phyloP scores from a whole-genome alignment of 164 flowering plant species.

The Piper betle region DNA sequence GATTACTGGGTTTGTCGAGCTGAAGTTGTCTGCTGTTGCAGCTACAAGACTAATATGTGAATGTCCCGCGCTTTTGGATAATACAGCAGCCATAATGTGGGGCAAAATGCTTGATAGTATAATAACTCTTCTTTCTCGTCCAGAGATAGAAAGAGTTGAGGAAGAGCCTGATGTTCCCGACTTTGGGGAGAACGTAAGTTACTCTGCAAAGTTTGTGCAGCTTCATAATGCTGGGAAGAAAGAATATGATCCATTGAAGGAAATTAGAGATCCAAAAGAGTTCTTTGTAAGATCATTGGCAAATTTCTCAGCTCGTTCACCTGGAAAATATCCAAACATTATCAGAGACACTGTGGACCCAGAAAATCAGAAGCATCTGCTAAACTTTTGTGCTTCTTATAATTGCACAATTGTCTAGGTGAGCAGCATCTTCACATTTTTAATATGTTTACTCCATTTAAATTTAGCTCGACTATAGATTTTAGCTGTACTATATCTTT shows the following conservation, averaged over 20 bases:
- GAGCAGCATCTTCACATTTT: not conserved
- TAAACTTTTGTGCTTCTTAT: too few species aligned
- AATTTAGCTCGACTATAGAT: too few species aligned
- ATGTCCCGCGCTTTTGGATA: slow-evolving; percentile 45
- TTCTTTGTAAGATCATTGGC: slow-evolving; percentile 58
- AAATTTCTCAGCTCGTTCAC: slow-evolving; percentile 40
- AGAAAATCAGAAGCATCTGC: not conserved
- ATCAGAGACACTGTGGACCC: not conserved
- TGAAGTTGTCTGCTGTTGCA: slow-evolving; percentile 74
- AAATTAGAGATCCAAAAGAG: slow-evolving; percentile 65
- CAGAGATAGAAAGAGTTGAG: slow-evolving; percentile 70
- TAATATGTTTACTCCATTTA: not conserved
- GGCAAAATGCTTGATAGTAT: slow-evolving; percentile 81
- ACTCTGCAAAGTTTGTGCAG: slow-evolving; percentile 62
- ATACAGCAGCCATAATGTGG: slow-evolving; percentile 45
- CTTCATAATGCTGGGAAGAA: slow-evolving; percentile 84
- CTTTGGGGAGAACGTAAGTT: slow-evolving; percentile 59
- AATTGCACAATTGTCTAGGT: not conserved
- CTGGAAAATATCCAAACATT: slow-evolving; percentile 50
- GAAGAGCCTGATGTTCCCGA: slow-evolving; percentile 88
- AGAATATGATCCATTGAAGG: slow-evolving; percentile 80
- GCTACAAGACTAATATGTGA: slow-evolving; percentile 72
- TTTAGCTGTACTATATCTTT: too few species aligned
- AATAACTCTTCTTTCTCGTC: slow-evolving; percentile 69
- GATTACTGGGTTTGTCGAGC: slow-evolving; percentile 61